These are phyloP conservation scores for Fusarium newnesense DNA, from an alignment of 2,329 filamentous ascomycete genomes.

Conservation along the genomic window DNA sequence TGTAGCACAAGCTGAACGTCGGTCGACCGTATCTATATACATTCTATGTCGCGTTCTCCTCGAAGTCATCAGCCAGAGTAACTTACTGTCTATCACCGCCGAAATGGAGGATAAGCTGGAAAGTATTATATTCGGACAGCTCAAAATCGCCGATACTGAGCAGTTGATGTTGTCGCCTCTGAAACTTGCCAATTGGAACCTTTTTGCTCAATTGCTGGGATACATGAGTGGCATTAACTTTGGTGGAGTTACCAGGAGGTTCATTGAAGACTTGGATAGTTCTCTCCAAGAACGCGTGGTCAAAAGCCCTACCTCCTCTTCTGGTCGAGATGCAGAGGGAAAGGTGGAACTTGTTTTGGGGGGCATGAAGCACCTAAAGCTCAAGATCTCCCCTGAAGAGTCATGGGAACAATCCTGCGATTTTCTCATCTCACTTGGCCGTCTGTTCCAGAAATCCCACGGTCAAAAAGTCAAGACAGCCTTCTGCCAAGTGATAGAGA, in stretches of 20 bases:
- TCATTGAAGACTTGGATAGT: slow-evolving; percentile 81
- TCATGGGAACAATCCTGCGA: slow-evolving; percentile 89
- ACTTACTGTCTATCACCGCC: slow-evolving; percentile 79
- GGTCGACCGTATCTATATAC: slow-evolving; percentile 94
- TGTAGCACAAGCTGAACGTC: slow-evolving; percentile 83
- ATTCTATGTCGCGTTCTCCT: slow-evolving; percentile 93
- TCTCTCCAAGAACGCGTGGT: slow-evolving; percentile 79
- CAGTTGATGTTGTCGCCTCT: slow-evolving; percentile 81
- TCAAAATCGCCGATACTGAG: slow-evolving; percentile 88
- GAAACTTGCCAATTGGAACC: slow-evolving; percentile 93
- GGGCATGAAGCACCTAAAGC: slow-evolving; percentile 88
- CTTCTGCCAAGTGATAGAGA: slow-evolving; percentile 92
- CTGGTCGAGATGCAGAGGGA: slow-evolving; percentile 76
- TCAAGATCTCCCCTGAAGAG: slow-evolving; percentile 78
- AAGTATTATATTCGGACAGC: slow-evolving; percentile 94
- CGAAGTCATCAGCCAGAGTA: slow-evolving; percentile 93
- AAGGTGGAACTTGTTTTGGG: slow-evolving; percentile 88
- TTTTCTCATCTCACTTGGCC: slow-evolving; percentile 83
- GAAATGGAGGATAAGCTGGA: slow-evolving; percentile 96
- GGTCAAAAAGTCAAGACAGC: slow-evolving; percentile 92
- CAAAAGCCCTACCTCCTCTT: slow-evolving; percentile 69
- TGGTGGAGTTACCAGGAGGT: slow-evolving; percentile 81
- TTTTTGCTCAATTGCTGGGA: slow-evolving; percentile 93
- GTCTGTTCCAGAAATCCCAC: slow-evolving; percentile 84
- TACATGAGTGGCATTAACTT: slow-evolving; percentile 97